These are phyloP conservation scores for Sonneratia alba DNA, from an alignment of 345 rosid species.

Conservation along the genomic window DNA sequence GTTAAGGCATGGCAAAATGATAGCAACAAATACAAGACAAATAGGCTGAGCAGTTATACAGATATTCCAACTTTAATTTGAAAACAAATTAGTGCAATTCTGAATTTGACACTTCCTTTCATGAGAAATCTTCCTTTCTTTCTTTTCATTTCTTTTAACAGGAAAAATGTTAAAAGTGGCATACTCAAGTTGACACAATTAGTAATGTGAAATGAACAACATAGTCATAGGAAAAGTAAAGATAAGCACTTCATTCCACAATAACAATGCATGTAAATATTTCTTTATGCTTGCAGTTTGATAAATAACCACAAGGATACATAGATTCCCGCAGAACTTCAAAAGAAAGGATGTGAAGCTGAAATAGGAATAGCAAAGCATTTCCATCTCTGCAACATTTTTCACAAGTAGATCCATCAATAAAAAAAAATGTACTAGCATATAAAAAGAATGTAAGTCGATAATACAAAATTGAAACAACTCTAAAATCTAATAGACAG, in stretches of 20 bases:
- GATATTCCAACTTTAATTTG: background rate
- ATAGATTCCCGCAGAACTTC: conserved; percentile 66
- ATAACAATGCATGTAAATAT: background rate
- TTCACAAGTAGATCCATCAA: conserved; percentile 9
- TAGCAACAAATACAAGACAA: conserved; percentile 10
- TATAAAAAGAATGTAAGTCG: conserved; percentile 9
- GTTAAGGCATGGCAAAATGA: conserved; percentile 33
- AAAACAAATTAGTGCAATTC: no score
- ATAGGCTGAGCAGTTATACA: background rate
- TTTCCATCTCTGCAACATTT: conserved; percentile 36
- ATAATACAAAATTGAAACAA: background rate
- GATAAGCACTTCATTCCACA: background rate
- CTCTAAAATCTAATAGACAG: background rate
- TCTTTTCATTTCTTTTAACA: background rate
- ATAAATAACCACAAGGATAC: conserved; percentile 40
- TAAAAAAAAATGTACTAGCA: conserved; percentile 12
- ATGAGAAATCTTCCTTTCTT: background rate
- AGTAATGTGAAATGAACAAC: background rate
- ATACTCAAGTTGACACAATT: background rate
- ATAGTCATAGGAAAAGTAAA: background rate
- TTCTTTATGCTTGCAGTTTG: background rate
- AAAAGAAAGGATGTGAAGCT: conserved; percentile 55
- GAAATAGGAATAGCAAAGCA: conserved; percentile 33
- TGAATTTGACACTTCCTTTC: no score
- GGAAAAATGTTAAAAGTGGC: background rate